phyloP scores from a whole-genome alignment of 192 early-diverging fungal genomes.

The Funneliformis geosporum region DNA sequence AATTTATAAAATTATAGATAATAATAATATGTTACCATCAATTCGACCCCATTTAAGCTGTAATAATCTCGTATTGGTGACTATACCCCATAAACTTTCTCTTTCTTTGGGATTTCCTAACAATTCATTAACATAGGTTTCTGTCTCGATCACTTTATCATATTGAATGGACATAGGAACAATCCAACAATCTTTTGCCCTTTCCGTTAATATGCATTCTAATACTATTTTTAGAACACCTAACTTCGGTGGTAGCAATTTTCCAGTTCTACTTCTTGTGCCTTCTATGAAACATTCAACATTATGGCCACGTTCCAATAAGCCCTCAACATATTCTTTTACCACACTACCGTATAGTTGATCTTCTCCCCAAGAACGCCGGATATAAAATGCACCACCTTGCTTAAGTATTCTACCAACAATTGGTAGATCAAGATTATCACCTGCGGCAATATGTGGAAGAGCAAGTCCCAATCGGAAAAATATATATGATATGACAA shows the following conservation, averaged over 20 bases:
- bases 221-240: conserved; percentile 82
- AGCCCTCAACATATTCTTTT: conserved; percentile 71
- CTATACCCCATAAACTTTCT: conserved; percentile 70
- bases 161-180: conserved; percentile 84
- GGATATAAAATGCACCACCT: conserved; percentile 79
- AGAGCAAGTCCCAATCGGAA: conserved; percentile 76
- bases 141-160: conserved; percentile 83
- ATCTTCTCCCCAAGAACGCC: conserved; percentile 77
- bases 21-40: conserved; percentile 48
- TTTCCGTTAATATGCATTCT: conserved; percentile 64
- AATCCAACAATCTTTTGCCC: conserved; percentile 67
- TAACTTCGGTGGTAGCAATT: conserved; percentile 77
- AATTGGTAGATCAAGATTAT: conserved; percentile 80
- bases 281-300: conserved; percentile 85
- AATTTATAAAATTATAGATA: background rate
- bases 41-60: conserved; percentile 81
- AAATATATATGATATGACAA: conserved; percentile 79
- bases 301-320: conserved; percentile 74
- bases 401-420: conserved; percentile 67
- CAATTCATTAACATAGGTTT: conserved; percentile 75
- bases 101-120: conserved; percentile 79
- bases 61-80: conserved; percentile 57
- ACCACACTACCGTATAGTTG: conserved; percentile 70
- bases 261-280: conserved; percentile 78
- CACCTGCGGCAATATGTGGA: conserved; percentile 84